Evolutionary conservation across 2,329 filamentous ascomycete species (phyloP).

Genomic region (Curvularia sp.): DNA sequence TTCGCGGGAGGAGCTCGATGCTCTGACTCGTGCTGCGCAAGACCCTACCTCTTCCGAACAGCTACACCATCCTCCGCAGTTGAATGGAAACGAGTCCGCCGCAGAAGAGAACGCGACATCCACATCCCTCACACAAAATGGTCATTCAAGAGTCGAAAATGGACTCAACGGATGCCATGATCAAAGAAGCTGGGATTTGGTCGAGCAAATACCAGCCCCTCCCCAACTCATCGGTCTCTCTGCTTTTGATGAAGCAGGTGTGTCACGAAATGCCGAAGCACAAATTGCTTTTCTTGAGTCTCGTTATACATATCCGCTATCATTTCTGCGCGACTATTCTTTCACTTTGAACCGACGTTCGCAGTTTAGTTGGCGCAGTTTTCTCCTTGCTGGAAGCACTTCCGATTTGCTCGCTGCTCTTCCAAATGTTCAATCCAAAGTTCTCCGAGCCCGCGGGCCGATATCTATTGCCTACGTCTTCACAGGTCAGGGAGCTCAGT

Average conservation of each 20-base stretch:
- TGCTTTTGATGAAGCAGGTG: constrained; percentile 1
- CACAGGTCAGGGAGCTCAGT: constrained; percentile 33
- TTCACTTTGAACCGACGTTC: constrained; percentile 2
- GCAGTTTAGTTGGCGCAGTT: not conserved
- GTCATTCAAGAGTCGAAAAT: not conserved
- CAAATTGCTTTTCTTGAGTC: not conserved
- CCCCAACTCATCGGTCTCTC: not conserved
- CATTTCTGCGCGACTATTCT: not conserved
- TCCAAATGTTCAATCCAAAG: not conserved
- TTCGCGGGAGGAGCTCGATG: not conserved
- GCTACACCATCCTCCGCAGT: not conserved
- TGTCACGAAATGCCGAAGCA: constrained; percentile 1
- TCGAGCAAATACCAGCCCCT: constrained; percentile 1
- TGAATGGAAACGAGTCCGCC: not conserved
- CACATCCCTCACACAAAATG: not conserved
- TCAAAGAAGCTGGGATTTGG: not conserved
- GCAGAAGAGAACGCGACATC: not conserved
- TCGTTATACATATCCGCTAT: not conserved
- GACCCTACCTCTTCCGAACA: not conserved
- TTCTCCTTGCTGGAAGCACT: not conserved
- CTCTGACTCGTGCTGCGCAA: not conserved
- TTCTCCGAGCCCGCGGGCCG: not conserved
- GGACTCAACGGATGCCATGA: not conserved
- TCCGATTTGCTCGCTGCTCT: not conserved
- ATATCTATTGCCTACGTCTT: constrained; percentile 2